Percentiles rank a stretch among this genome's conserved stretches.
Conservation (phyloP, 2,329 filamentous ascomycete species). For the Ceratocystis lukuohia region DNA sequence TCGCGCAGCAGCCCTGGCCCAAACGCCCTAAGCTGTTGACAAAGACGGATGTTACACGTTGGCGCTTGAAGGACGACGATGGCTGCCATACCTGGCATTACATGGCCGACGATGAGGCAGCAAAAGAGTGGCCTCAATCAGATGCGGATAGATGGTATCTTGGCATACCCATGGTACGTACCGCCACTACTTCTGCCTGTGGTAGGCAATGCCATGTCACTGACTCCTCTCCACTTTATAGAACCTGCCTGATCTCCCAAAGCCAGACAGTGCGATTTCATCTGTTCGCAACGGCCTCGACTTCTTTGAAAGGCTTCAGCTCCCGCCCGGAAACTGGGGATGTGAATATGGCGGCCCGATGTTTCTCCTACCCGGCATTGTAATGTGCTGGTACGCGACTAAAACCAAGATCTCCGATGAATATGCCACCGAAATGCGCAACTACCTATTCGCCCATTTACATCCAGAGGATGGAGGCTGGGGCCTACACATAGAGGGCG, state of each 20-base stretch:
- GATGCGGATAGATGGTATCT: conserved; percentile 82
- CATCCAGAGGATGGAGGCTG: conserved; percentile 86
- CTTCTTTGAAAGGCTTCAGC: conserved; percentile 82
- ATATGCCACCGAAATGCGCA: conserved; percentile 76
- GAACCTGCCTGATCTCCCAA: conserved; percentile 60
- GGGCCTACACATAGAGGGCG: conserved; percentile 89
- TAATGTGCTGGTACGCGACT: conserved; percentile 79
- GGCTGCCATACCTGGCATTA: conserved; percentile 94
- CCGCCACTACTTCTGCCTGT: not conserved
- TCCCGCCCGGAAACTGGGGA: conserved; percentile 82
- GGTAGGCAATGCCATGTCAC: conserved; percentile 2
- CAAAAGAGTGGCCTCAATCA: conserved; percentile 69
- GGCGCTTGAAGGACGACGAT: conserved; percentile 66
- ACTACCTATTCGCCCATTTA: conserved; percentile 78
- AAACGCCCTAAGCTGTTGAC: conserved; percentile 37
- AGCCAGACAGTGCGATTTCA: conserved; percentile 59
- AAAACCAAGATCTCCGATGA: conserved; percentile 71
- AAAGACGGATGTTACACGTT: conserved; percentile 66
- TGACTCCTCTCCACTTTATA: conserved; percentile 28
- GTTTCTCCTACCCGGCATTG: conserved; percentile 79
- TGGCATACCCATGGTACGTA: conserved; percentile 58
- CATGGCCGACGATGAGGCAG: conserved; percentile 56
- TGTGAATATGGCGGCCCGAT: conserved; percentile 97
- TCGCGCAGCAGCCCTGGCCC: conserved; percentile 27
- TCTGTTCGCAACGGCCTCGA: conserved; percentile 68